Evolutionary conservation across 2,329 filamentous ascomycete genomes (phyloP), one percentile per base, ranked within the genome.

Genomic region (Neodidymelliopsis sp.): DNA sequence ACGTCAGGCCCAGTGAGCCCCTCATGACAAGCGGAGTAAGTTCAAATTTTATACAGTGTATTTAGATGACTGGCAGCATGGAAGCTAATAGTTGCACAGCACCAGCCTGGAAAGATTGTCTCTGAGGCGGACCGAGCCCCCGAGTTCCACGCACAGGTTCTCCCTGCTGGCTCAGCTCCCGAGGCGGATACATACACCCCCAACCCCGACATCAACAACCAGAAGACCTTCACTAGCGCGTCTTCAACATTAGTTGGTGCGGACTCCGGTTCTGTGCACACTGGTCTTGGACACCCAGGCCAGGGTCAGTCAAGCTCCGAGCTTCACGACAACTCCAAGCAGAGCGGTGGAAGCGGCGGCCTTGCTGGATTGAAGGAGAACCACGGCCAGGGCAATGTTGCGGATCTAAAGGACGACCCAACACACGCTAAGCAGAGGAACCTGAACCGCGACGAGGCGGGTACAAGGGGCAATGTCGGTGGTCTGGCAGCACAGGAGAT

Each of bases 141-240:
- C 84, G 15, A 86, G 63, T 91, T 88, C 76, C 76, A 81, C 61
- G 81, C 83, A 18, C 58, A 90, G 67, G 80, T 79, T 1, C 73
- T 84, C 25, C 79, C 85, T 0, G 73, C 86, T 0, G 88, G 88
- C 50, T 82, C 83, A 3, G 87, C 88, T 0, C 88, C 88, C 1
- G 54, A 71, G 1, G 66, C 72, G 29, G 67, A 61, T 12, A 75
- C 76, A 13, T 80, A 75, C 73, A 59, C 69, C 9, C 76, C 78
- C 20, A 78, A 79, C 70, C 66, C 72, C 47, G 67, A 75, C 3
- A 63, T 74, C 31, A 73, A 73, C 53, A 75, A 76, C 42, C 76
- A 79, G 41, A 71, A 71, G 6, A 51, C 36, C 67, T 72, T 46
- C 60, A 65, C 47, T 76, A 79, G 6, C 10, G 78, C 81, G 0